Conservation (phyloP, 2,329 filamentous ascomycete genomes). For the Pseudogymnoascus sp. region DNA sequence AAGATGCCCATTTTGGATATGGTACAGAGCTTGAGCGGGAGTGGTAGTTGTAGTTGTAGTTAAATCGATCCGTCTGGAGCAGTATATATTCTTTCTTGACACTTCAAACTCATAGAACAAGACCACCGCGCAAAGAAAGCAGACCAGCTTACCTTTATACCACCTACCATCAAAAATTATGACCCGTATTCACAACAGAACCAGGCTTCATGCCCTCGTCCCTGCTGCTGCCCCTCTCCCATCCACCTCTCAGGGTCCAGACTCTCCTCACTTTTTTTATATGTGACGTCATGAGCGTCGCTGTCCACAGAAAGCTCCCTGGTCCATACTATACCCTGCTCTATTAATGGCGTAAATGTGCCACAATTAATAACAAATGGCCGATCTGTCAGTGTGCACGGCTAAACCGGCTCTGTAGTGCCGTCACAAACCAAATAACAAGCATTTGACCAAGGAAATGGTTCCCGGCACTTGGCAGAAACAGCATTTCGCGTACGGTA, state of each 20-base stretch:
- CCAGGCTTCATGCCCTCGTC: not conserved
- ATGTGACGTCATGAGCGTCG: not conserved
- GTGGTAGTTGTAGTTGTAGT: not conserved
- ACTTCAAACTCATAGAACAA: not conserved
- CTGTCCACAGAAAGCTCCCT: not conserved
- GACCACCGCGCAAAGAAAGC: not conserved
- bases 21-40: not conserved
- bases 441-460: not conserved
- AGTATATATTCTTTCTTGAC: not conserved
- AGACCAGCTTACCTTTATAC: not conserved
- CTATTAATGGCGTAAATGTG: not conserved
- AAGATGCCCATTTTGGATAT: constrained; percentile 20
- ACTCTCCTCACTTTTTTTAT: not conserved
- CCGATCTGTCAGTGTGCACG: not conserved
- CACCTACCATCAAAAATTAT: not conserved
- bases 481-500: not conserved
- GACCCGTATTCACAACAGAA: not conserved
- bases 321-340: not conserved
- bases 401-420: not conserved
- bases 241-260: not conserved
- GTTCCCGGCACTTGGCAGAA: not conserved
- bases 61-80: not conserved
- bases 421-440: not conserved
- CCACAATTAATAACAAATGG: not conserved
- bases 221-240: not conserved